Base-by-base conservation (phyloP, 768 basidiomycete genomes). In the Chalciporus sphaerocephalus region DNA sequence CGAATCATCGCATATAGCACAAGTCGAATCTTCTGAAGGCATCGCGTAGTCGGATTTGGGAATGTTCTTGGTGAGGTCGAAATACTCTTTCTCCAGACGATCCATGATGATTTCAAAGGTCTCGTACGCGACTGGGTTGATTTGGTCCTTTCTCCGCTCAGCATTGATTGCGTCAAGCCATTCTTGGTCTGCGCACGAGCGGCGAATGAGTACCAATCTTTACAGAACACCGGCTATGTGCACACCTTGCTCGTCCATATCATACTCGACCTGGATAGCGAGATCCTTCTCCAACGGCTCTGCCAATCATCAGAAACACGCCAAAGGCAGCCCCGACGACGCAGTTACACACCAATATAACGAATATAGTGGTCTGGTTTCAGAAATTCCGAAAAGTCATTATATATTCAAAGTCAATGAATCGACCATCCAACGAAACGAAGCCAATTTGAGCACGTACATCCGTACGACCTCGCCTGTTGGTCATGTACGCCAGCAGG, bases 81-180 rank as follows among this genome's bases (percentile, higher is more conserved):
- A 99, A 90, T 93, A 99, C 64, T 98, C 96, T 71, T 99, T 99
- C 74, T 99, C 96, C 53, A 99, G 65, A 47, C 91, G 80, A 68
- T 99, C 96, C 88, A 99, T 94, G 52, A 98, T 79, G 47, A 98
- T 83, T 69, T 98, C 96, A 48, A 99, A 97, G 1, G 80, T 72
- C 61, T 98, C 95, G 60, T 85, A 87, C 0, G 86, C 69, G 36
- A 97, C 80, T 11, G 67, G 70, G 55, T 85, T 83, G 24, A 83
- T 58, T 46, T 84, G 79, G 50, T 86, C 81, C 49, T 85, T 86
- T 68, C 78, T 86, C 22, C 95, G 75, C 46, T 96, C 92, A 11
- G 66, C 56, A 58, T 99, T 99, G 53, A 92, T 67, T 1, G 74
- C 67, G 51, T 96, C 90, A 15, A 99, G 78, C 96, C 96, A 99